Evolutionary conservation across 495 filamentous ascomycete species (phyloP).

Genomic region (Polyplosphaeria fusca): DNA sequence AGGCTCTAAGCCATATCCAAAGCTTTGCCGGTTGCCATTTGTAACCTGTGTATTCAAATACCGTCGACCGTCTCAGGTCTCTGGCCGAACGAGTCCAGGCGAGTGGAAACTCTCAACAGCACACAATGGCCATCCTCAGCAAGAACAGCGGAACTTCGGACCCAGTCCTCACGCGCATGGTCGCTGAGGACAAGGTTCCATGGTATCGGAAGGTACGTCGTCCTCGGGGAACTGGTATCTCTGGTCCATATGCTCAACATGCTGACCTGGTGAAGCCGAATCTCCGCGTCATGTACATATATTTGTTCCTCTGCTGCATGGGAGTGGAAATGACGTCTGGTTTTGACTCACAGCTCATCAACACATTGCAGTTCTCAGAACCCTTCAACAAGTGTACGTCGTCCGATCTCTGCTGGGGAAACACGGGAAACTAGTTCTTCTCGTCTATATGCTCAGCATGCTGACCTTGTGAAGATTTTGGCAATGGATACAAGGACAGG

Average conservation of each 20-base stretch:
- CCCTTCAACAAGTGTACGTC: conserved; percentile 24
- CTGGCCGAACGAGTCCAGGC: too few species aligned
- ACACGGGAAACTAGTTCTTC: too few species aligned
- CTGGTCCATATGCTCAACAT: conserved; percentile 1
- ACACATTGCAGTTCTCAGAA: conserved; percentile 24
- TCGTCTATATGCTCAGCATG: too few species aligned
- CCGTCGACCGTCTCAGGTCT: too few species aligned
- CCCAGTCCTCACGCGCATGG: conserved; percentile 17
- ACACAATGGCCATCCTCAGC: too few species aligned
- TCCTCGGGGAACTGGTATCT: neutral
- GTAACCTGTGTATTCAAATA: too few species aligned
- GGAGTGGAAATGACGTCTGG: conserved; percentile 30
- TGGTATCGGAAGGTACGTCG: neutral
- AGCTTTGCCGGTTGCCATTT: too few species aligned
- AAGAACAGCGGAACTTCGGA: conserved; percentile 13
- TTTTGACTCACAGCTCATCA: conserved; percentile 29
- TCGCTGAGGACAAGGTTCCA: conserved; percentile 14
- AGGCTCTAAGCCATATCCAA: too few species aligned
- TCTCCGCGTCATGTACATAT: conserved; percentile 20
- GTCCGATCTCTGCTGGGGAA: neutral
- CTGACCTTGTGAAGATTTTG: conserved; percentile 11
- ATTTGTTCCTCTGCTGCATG: conserved; percentile 21
- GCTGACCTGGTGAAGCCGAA: conserved; percentile 28
- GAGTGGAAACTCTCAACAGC: too few species aligned
- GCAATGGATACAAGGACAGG: conserved; percentile 11